These are phyloP conservation scores for Vaccinium darrowii DNA, from an alignment of 148 eudicot species.

Conservation along the genomic window DNA sequence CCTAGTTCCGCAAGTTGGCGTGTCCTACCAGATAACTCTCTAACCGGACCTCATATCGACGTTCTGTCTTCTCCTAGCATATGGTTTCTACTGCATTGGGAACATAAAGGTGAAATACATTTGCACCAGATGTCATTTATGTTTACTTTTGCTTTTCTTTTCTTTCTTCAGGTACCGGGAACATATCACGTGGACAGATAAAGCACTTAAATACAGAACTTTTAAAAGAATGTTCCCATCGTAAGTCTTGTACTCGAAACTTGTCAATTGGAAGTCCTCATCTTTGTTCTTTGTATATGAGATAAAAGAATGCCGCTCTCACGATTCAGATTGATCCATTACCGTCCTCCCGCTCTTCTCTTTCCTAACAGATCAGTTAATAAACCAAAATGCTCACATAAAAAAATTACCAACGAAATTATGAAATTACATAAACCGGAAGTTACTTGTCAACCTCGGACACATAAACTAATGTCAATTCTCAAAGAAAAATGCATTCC, in stretches of 20 bases:
- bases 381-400: no score
- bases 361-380: no score
- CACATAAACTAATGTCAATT: no score
- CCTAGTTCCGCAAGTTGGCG: no score
- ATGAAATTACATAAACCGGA: no score
- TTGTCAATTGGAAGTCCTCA: background rate
- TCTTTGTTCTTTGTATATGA: background rate
- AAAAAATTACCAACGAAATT: no score
- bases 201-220: slow-evolving; percentile 35
- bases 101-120: background rate
- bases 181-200: slow-evolving; percentile 56
- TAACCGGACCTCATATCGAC: no score
- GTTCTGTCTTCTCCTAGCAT: background rate
- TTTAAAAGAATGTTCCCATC: slow-evolving; percentile 49
- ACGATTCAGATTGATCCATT: background rate
- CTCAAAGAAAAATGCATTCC: no score
- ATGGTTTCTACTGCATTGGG: background rate
- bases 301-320: background rate
- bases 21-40: no score
- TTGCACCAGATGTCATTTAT: background rate
- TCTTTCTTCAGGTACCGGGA: slow-evolving; percentile 47
- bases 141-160: background rate
- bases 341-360: no score
- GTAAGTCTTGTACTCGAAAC: slow-evolving; percentile 24
- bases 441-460: no score